Base-by-base conservation (phyloP, 2,329 filamentous ascomycete species). In the Lachnum nothofagi region DNA sequence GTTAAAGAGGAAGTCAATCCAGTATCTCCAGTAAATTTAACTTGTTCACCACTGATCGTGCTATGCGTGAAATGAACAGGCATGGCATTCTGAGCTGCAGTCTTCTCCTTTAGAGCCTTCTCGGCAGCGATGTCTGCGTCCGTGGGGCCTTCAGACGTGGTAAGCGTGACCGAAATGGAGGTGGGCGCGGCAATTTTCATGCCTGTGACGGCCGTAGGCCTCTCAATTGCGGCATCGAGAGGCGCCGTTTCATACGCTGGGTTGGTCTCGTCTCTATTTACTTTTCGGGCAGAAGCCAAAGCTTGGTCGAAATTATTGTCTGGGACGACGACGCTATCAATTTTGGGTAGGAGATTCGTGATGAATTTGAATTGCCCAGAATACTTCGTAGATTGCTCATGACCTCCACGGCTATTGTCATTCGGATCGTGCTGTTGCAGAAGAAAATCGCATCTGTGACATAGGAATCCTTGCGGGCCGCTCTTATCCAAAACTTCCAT, bases 401-500 rank as follows among this genome's bases (percentile, higher is more conserved):
- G 82, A 7, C 85, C 86, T 25, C 84, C 82, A 9, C 83, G 79
- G 48, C 82, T 78, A 31, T 82, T 80, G 52, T 87, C 80, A 33
- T 81, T 76, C 5, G 17, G 37, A 10, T 39, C 37, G 55, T 86
- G 81, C 46, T 81, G 80, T 0, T 79, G 75, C 20, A 94, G 74
- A 2, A 79, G 69, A 46, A 72, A 74, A 17, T 77, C 75, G 69
- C 93, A 98, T 43, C 83, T 81, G 63, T 91, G 85, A 68, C 93
- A 98, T 40, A 86, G 70, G 65, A 97, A 97, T 0, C 90, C 87
- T 40, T 74, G 70, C 2, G 70, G 68, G 1, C 76, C 74, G 43
- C 83, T 75, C 51, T 79, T 83, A 68, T 95, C 89, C 44, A 97
- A 72, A 1, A 94, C 91, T 58, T 97, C 91, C 68, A 97, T 82